Evolutionary conservation across 2,329 filamentous ascomycete genomes (phyloP).

Genomic region (Cercospora citrullina): DNA sequence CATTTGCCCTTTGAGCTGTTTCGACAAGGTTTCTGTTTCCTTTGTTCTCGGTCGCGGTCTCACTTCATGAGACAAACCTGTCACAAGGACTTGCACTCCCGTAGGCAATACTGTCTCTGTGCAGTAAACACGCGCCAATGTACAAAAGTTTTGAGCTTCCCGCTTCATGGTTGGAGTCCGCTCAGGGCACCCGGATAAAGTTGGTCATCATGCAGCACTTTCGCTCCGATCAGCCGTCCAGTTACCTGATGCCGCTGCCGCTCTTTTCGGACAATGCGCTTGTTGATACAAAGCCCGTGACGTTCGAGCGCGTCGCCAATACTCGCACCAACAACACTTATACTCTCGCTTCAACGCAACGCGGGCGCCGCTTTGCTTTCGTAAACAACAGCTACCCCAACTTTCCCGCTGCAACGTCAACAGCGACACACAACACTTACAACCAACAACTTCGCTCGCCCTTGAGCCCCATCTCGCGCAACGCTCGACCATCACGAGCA

Average conservation of each 20-base stretch:
- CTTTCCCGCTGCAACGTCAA: background rate
- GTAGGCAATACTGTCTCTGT: background rate
- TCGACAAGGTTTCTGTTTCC: background rate
- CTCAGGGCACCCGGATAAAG: background rate
- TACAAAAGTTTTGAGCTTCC: background rate
- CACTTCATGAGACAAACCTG: background rate
- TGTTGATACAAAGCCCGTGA: background rate
- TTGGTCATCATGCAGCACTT: constrained; percentile 4
- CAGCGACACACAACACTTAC: background rate
- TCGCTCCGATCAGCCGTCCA: background rate
- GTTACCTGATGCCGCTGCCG: background rate
- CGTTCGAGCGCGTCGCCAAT: background rate
- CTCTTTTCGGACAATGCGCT: background rate
- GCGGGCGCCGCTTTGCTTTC: background rate
- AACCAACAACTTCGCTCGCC: background rate
- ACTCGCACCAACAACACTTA: background rate
- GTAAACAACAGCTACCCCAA: background rate
- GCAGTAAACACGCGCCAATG: background rate
- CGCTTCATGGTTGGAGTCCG: background rate
- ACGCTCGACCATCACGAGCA: background rate
- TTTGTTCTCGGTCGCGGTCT: background rate
- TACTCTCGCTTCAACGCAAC: background rate
- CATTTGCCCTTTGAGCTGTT: background rate
- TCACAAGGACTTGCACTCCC: background rate
- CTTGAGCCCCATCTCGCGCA: background rate